Conservation (phyloP, 176 grass and related monocot genomes). For the Oryza glumipatula region DNA sequence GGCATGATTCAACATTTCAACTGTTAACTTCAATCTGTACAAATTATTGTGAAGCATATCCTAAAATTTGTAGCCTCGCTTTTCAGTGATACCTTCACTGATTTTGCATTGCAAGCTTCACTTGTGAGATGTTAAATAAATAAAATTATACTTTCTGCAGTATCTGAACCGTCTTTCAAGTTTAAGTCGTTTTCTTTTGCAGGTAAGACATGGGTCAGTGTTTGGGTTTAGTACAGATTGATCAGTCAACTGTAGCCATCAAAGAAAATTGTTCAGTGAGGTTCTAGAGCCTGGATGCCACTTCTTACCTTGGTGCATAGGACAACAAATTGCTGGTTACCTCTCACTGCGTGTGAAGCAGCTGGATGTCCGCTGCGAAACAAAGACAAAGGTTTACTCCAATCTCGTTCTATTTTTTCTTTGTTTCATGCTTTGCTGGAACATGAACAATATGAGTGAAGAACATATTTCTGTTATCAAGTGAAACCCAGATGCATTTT, state of each 20-base stretch:
- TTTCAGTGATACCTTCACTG: neutral
- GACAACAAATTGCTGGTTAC: slow-evolving; percentile 60
- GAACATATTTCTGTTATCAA: slow-evolving; percentile 3
- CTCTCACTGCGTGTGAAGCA: slow-evolving; percentile 71
- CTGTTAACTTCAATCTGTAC: neutral
- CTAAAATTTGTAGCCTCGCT: neutral
- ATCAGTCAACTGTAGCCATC: slow-evolving; percentile 79
- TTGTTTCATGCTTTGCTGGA: neutral
- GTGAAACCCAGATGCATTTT: neutral
- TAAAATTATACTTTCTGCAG: neutral
- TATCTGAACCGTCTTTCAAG: neutral
- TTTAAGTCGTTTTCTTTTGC: slow-evolving; percentile 20
- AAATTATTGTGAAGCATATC: neutral
- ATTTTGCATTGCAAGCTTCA: neutral
- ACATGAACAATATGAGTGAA: neutral
- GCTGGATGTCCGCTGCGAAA: slow-evolving; percentile 80
- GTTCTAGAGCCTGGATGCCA: slow-evolving; percentile 84
- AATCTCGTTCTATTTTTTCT: neutral
- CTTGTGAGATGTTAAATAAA: slow-evolving; percentile 5
- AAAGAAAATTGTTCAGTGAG: slow-evolving; percentile 61
- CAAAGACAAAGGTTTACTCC: slow-evolving; percentile 73
- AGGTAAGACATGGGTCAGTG: slow-evolving; percentile 64
- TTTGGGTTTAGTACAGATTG: slow-evolving; percentile 59
- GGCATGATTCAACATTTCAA: neutral
- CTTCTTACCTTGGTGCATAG: slow-evolving; percentile 80